Evolutionary conservation across 768 basidiomycete genomes (phyloP).

Genomic region (Steccherinum ochraceum): DNA sequence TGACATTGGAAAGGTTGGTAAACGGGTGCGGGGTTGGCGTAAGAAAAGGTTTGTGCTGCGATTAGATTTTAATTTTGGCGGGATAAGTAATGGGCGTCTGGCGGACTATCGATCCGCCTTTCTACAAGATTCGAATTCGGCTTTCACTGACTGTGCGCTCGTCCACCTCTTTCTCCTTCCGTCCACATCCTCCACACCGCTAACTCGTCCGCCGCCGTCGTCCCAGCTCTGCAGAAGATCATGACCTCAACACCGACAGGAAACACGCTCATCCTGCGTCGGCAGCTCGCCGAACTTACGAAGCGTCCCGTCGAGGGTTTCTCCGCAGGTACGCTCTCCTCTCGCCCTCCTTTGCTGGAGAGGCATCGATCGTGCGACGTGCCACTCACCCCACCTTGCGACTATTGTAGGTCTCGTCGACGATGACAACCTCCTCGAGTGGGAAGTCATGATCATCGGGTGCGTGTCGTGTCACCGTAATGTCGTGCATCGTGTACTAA

Average conservation of each 20-base stretch:
- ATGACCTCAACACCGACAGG: conserved; percentile 16
- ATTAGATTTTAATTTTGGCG: no score
- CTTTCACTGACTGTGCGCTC: not conserved
- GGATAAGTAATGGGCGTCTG: no score
- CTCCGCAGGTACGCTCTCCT: conserved; percentile 65
- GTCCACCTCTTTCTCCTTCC: not conserved
- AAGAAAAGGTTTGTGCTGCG: no score
- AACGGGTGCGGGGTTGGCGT: not conserved
- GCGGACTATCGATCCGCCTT: not conserved
- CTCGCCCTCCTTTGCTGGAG: not conserved
- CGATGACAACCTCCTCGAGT: conserved; percentile 91
- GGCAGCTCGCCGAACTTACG: conserved; percentile 79
- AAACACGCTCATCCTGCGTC: conserved; percentile 60
- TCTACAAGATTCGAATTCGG: not conserved
- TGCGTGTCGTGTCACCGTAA: conserved; percentile 28
- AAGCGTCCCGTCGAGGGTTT: conserved; percentile 96
- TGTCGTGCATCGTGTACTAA: not conserved
- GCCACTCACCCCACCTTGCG: conserved; percentile 12
- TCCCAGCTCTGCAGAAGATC: no score
- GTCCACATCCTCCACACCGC: not conserved
- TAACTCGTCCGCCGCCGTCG: no score
- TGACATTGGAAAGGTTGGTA: not conserved
- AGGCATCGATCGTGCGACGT: conserved; percentile 15
- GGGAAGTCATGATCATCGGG: conserved; percentile 96
- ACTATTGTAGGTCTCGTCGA: conserved; percentile 74